Percentiles rank a stretch among this genome's conserved stretches.
Evolutionary conservation across 192 early-diverging fungal genomes (phyloP).

Genomic region (Gryganskiella cystojenkinii): DNA sequence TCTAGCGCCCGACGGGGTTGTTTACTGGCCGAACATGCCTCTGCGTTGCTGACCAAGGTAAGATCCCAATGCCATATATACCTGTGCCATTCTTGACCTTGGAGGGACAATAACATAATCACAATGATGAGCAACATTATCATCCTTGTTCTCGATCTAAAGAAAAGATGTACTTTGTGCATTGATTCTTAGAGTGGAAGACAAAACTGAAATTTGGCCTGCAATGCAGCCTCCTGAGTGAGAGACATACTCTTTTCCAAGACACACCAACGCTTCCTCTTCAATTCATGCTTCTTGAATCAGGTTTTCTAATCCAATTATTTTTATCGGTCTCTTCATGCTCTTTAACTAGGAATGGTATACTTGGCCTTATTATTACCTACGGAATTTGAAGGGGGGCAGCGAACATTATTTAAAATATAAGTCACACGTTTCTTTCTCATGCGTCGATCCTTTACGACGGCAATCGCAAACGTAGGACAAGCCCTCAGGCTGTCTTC

Average conservation of each 20-base stretch:
- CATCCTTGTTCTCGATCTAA: conserved; percentile 48
- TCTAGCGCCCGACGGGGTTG: conserved; percentile 8
- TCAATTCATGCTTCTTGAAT: too few species aligned
- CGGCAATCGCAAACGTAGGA: too few species aligned
- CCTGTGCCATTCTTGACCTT: not conserved
- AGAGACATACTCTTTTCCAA: conserved; percentile 9
- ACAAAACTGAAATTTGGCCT: conserved; percentile 34
- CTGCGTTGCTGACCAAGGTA: conserved; percentile 38
- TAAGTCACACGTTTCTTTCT: too few species aligned
- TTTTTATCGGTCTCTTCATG: too few species aligned
- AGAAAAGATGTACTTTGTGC: not conserved
- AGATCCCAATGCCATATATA: not conserved
- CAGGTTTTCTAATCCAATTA: too few species aligned
- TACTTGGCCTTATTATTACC: too few species aligned
- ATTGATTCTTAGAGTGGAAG: conserved; percentile 11
- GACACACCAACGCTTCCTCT: too few species aligned
- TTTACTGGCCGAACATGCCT: conserved; percentile 45
- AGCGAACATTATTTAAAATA: too few species aligned
- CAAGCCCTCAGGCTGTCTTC: too few species aligned
- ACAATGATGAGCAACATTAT: conserved; percentile 43
- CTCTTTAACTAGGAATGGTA: too few species aligned
- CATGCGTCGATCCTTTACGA: too few species aligned
- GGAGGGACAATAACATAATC: conserved; percentile 16
- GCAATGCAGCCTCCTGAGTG: conserved; percentile 39
- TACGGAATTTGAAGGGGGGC: too few species aligned